Percentiles rank a stretch among this genome's conserved stretches.
Conservation (phyloP, 495 filamentous ascomycete species). For the Hapsidospora chrysogenum region DNA sequence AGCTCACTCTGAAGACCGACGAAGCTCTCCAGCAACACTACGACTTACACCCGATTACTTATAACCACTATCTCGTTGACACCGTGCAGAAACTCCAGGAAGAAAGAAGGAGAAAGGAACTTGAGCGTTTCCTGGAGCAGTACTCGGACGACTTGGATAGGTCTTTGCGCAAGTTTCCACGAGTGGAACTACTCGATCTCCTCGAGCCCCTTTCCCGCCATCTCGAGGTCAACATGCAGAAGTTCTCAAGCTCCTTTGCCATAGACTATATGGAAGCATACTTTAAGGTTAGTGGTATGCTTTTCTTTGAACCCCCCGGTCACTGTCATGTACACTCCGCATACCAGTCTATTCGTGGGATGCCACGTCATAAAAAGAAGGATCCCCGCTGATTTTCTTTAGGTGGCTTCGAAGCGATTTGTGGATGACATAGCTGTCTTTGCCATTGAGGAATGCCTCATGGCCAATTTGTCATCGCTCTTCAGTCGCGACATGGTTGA, state of each 20-base stretch:
- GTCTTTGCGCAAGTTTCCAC: constrained; percentile 3
- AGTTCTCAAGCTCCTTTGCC: constrained; percentile 11
- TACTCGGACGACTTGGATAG: neutral
- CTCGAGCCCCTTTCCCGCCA: neutral
- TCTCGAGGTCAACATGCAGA: constrained; percentile 13
- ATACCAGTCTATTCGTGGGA: neutral
- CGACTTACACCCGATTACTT: constrained; percentile 31
- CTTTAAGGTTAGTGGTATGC: constrained; percentile 22
- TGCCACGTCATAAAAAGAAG: neutral
- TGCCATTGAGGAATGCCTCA: constrained; percentile 34
- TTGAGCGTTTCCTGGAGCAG: constrained; percentile 10
- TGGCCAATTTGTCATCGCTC: constrained; percentile 13
- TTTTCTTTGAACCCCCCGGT: too few relatives aligned
- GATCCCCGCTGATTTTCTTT: neutral
- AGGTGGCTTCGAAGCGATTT: constrained; percentile 13
- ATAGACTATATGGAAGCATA: constrained; percentile 21
- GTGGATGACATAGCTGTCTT: constrained; percentile 36
- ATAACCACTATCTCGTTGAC: constrained; percentile 39
- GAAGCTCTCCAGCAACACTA: constrained; percentile 19
- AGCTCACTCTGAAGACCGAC: constrained; percentile 12
- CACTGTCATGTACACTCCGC: too few relatives aligned
- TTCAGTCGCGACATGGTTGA: neutral
- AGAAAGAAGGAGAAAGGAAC: constrained; percentile 12
- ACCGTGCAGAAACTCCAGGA: constrained; percentile 23
- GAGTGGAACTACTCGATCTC: constrained; percentile 2